Base-by-base conservation (phyloP, 2,329 filamentous ascomycete species). In the Elsinoe ampelina region DNA sequence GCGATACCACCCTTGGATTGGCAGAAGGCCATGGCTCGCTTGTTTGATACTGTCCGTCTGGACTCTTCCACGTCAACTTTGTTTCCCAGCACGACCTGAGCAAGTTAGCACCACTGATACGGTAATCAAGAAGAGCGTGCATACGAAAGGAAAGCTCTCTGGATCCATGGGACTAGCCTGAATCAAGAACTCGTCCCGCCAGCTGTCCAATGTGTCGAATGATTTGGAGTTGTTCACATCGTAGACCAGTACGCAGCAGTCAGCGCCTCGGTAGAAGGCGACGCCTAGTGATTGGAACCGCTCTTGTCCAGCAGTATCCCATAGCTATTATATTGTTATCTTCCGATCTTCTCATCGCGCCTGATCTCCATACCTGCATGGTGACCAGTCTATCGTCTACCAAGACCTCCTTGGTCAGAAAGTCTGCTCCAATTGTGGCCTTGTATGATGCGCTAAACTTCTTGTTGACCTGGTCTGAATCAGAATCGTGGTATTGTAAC, bases 401-500 rank as follows among this genome's bases (percentile, higher is more conserved):
- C 62, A 96, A 79, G 39, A 98, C 93, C 77, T 98, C 93, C 72
- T 95, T 95, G 57, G 93, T 98, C 60, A 98, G 80, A 75, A 98
- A 98, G 74, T 98, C 93, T 71, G 93, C 93, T 64, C 93, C 93
- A 71, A 98, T 98, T 45, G 93, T 98, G 59, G 93, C 93, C 78
- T 98, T 98, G 84, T 98, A 98, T 78, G 91, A 96, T 64, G 91
- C 92, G 72, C 91, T 96, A 79, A 98, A 98, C 74, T 98, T 97
- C 79, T 98, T 98, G 80, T 98, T 98, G 82, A 98, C 92, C 92
- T 97, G 64, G 64, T 26, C 15, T n/a, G 7, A 2, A 30, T 54
- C n/a, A 54, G 50, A 47, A 17, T 12, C 5, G 42, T 20, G 5
- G n/a, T 20, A 1, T 30, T 11, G 7, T 34, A n/a, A 4, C 22